Conservation (phyloP, 768 basidiomycete species). For the Suillus tomentosus region DNA sequence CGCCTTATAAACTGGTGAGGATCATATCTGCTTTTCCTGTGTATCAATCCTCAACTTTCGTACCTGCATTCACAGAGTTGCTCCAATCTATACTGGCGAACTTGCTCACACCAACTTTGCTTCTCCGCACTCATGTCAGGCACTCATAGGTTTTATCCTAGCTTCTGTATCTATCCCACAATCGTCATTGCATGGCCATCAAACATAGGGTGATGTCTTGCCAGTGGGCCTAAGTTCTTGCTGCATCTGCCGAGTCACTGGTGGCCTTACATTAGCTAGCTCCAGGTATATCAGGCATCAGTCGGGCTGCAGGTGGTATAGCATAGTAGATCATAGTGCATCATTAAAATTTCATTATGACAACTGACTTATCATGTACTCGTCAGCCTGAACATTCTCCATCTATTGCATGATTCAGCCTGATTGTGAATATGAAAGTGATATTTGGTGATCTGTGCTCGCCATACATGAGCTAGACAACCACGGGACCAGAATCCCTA, state of each 20-base stretch:
- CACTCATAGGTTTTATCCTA: constrained; percentile 67
- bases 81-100: constrained; percentile 65
- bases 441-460: not conserved
- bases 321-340: too few relatives aligned
- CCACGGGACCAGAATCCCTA: not conserved
- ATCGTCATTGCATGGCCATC: too few relatives aligned
- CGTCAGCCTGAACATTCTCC: not conserved
- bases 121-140: constrained; percentile 73
- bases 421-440: not conserved
- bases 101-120: constrained; percentile 63
- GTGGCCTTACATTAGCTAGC: too few relatives aligned
- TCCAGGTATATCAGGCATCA: too few relatives aligned
- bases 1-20: not conserved
- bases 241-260: too few relatives aligned
- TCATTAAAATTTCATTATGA: too few relatives aligned
- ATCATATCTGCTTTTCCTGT: constrained; percentile 39
- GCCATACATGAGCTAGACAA: not conserved
- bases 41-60: constrained; percentile 63
- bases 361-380: not conserved
- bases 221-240: too few relatives aligned
- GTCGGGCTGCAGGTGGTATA: too few relatives aligned
- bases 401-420: not conserved
- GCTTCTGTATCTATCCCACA: too few relatives aligned
- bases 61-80: constrained; percentile 63
- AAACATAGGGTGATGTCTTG: too few relatives aligned